Evolutionary conservation across 1,284 basidiomycete species (phyloP).

Genomic region (Trichosporon sp.): DNA sequence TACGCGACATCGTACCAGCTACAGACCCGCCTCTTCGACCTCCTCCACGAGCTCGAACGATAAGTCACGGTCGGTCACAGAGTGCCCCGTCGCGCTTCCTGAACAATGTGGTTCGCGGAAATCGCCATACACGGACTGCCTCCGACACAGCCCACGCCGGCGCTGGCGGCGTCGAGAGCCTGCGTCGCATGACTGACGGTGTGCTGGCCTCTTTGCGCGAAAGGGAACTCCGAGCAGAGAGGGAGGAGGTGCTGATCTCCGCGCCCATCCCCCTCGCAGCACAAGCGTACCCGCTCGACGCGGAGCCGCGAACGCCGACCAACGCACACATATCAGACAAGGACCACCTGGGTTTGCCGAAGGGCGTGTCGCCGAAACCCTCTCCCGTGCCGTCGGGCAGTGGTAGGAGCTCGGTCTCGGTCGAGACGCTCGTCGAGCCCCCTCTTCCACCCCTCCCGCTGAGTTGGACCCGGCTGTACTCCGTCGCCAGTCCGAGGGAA

Average conservation of each 20-base stretch:
- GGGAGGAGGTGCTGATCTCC: conserved; percentile 6
- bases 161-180: background rate
- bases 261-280: background rate
- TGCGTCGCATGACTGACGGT: conserved; percentile 7
- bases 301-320: background rate
- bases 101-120: background rate
- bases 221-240: background rate
- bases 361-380: background rate
- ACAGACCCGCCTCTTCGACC: background rate
- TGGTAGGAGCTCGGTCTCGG: background rate
- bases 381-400: background rate
- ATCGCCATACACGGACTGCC: background rate
- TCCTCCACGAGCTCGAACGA: background rate
- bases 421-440: background rate
- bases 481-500: conserved; percentile 65
- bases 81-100: conserved; percentile 13
- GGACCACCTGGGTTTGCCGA: background rate
- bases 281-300: background rate
- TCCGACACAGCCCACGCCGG: background rate
- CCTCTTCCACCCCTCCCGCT: conserved; percentile 57
- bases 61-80: background rate
- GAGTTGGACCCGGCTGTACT: conserved; percentile 67
- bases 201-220: conserved; percentile 6
- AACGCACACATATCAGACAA: background rate
- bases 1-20: background rate